Evolutionary conservation across 306 rosid species (phyloP).

Genomic region (Lotus japonicus): DNA sequence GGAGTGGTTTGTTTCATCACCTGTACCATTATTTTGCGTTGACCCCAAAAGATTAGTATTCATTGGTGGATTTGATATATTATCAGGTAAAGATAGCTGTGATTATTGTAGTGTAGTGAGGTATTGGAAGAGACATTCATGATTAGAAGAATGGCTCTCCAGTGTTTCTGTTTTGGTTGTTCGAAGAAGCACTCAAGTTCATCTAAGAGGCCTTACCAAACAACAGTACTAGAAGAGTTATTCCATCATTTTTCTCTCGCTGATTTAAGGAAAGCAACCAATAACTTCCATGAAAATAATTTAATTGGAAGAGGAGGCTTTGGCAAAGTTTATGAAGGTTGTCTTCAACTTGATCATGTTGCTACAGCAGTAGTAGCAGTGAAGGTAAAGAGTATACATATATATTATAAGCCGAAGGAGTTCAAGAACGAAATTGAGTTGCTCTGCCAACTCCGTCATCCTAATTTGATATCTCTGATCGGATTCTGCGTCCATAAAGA

Average conservation of each 20-base stretch:
- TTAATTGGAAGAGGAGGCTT: too few relatives aligned
- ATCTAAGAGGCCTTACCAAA: not conserved
- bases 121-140: not conserved
- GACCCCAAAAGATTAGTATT: too few relatives aligned
- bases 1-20: too few relatives aligned
- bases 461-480: conserved; percentile 8
- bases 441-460: conserved; percentile 2
- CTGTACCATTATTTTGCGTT: too few relatives aligned
- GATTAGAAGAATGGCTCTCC: not conserved
- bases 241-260: conserved; percentile 11
- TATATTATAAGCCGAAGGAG: not conserved
- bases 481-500: not conserved
- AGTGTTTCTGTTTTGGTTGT: not conserved
- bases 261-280: not conserved
- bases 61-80: too few relatives aligned
- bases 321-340: too few relatives aligned
- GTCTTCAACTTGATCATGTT: too few relatives aligned
- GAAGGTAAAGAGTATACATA: too few relatives aligned
- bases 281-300: not conserved
- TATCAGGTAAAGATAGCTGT: too few relatives aligned
- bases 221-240: not conserved
- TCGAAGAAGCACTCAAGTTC: not conserved
- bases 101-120: too few relatives aligned
- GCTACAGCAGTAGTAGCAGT: too few relatives aligned
- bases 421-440: too few relatives aligned